These are phyloP conservation scores for Paramecium biaurelia DNA, from an alignment of 73 alveolate species.

Conservation along the genomic window DNA sequence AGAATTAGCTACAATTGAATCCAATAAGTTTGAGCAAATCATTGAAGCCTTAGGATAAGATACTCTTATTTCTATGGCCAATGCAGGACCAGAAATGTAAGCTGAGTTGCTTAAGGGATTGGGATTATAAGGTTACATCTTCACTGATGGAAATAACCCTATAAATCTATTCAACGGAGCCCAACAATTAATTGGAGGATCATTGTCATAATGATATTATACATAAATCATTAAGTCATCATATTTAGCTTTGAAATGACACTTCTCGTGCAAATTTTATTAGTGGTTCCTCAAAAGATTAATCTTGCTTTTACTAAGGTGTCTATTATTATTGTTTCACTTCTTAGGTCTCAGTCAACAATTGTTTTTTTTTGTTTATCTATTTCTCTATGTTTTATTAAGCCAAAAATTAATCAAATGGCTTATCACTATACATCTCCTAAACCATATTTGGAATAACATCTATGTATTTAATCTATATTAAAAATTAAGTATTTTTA, in stretches of 20 bases:
- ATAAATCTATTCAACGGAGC: slow-evolving; percentile 75
- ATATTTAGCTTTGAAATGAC: neutral
- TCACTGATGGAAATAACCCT: slow-evolving; percentile 75
- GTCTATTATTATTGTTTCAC: neutral
- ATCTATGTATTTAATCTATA: slow-evolving; percentile 31
- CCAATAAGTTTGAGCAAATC: slow-evolving; percentile 73
- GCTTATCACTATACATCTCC: slow-evolving; percentile 47
- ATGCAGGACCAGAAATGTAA: slow-evolving; percentile 74
- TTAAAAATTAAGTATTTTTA: neutral
- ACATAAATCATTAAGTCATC: neutral
- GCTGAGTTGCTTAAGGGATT: slow-evolving; percentile 78
- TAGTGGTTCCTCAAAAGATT: neutral
- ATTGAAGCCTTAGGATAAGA: slow-evolving; percentile 78
- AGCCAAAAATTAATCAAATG: slow-evolving; percentile 48
- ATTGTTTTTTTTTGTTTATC: neutral
- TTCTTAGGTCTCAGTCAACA: neutral
- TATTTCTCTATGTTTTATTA: neutral
- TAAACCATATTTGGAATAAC: slow-evolving; percentile 49
- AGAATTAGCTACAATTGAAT: slow-evolving; percentile 73
- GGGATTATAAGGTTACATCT: slow-evolving; percentile 75
- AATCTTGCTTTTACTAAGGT: neutral
- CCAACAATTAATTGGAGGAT: slow-evolving; percentile 56
- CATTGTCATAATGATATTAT: neutral
- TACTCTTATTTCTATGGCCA: slow-evolving; percentile 72
- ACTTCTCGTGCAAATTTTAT: neutral